phyloP scores from a whole-genome alignment of 164 flowering plant genomes.

The Nymphaea colorata region DNA sequence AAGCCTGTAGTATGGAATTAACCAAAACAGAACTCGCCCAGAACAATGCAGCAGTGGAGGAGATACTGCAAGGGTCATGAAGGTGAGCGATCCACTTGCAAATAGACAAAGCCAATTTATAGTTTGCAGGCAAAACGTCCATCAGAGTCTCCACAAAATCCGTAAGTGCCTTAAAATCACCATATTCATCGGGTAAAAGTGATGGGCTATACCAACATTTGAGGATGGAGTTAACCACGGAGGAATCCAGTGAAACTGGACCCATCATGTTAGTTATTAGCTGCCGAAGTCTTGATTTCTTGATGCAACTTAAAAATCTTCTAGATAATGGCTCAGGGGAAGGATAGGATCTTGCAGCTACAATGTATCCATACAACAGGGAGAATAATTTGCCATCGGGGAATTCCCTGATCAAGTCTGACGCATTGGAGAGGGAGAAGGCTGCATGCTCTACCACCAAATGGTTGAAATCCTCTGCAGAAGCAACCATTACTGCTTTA shows the following conservation, averaged over 20 bases:
- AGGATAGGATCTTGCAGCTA: slow-evolving; percentile 18
- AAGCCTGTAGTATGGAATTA: slow-evolving; percentile 39
- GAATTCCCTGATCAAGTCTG: slow-evolving; percentile 16
- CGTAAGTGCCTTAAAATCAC: slow-evolving; percentile 34
- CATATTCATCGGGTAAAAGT: slow-evolving; percentile 41
- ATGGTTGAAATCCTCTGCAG: slow-evolving; percentile 30
- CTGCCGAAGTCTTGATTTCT: slow-evolving; percentile 45
- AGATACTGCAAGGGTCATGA: slow-evolving; percentile 3
- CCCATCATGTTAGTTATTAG: slow-evolving; percentile 36
- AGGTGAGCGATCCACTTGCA: slow-evolving; percentile 26
- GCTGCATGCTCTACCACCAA: slow-evolving; percentile 51
- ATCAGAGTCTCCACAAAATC: slow-evolving; percentile 65
- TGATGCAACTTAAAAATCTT: slow-evolving; percentile 32
- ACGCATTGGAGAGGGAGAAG: slow-evolving; percentile 22
- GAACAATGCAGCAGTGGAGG: slow-evolving; percentile 28
- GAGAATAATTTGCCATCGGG: slow-evolving; percentile 14
- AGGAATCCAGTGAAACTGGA: slow-evolving; percentile 41
- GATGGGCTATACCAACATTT: slow-evolving; percentile 64
- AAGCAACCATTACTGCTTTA: slow-evolving; percentile 36
- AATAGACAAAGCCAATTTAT: slow-evolving; percentile 40
- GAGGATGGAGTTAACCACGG: slow-evolving; percentile 47
- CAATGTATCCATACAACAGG: slow-evolving; percentile 27
- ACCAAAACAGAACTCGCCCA: slow-evolving; percentile 66
- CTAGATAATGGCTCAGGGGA: slow-evolving; percentile 42
- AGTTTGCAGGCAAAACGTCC: slow-evolving; percentile 53